Conservation (phyloP, 768 basidiomycete genomes). For the Xanthoconium stramineum region DNA sequence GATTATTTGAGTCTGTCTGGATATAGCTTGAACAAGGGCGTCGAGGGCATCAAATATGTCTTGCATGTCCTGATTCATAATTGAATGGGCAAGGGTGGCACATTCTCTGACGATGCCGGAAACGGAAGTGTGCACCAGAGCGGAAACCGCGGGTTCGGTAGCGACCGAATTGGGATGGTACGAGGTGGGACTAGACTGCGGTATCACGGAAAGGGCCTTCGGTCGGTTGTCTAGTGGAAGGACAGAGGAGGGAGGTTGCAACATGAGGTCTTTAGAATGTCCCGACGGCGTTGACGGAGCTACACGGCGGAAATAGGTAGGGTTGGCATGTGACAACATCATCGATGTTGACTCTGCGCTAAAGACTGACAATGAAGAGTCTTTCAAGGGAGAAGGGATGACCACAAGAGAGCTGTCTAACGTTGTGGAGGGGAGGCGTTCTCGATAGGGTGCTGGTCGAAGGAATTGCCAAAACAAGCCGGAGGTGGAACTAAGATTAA, state of each 20-base stretch:
- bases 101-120: constrained; percentile 48
- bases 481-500: constrained; percentile 26
- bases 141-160: constrained; percentile 14
- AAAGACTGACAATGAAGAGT: constrained; percentile 51
- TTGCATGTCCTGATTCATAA: constrained; percentile 49
- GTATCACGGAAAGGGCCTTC: constrained; percentile 31
- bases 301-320: constrained; percentile 22
- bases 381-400: constrained; percentile 42
- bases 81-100: constrained; percentile 41
- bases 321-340: constrained; percentile 21
- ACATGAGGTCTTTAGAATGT: constrained; percentile 35
- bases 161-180: constrained; percentile 13
- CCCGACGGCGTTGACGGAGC: constrained; percentile 26
- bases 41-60: constrained; percentile 61
- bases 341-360: constrained; percentile 42
- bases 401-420: constrained; percentile 28
- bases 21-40: constrained; percentile 49
- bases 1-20: constrained; percentile 37
- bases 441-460: constrained; percentile 40
- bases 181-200: constrained; percentile 13
- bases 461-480: constrained; percentile 41
- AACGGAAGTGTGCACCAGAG: constrained; percentile 41
- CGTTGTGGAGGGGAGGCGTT: constrained; percentile 29
- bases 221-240: constrained; percentile 18
- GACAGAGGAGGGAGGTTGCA: constrained; percentile 32